Conservation (phyloP, 805 yeast species). For the Starmerella bombi region DNA sequence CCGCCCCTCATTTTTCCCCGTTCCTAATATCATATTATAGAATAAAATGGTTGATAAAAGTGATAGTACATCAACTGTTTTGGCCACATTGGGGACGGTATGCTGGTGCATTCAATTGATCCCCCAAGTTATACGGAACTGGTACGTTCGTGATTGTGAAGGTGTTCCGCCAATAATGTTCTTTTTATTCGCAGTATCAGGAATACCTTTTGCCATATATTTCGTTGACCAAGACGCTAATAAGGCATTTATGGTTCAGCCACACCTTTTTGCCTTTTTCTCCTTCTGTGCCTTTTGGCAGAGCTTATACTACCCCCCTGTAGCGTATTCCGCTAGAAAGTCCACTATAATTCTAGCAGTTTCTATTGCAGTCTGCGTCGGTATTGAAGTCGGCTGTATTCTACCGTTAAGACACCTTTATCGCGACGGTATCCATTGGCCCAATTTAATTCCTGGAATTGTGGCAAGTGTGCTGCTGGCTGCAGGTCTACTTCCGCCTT, state of each 20-base stretch:
- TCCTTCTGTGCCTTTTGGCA: conserved; percentile 58
- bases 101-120: conserved; percentile 86
- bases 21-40: too few species aligned
- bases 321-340: conserved; percentile 23
- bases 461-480: conserved; percentile 66
- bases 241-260: conserved; percentile 73
- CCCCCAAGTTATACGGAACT: conserved; percentile 73
- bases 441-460: conserved; percentile 65
- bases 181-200: conserved; percentile 67
- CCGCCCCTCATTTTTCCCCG: too few species aligned
- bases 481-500: conserved; percentile 76
- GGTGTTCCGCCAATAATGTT: conserved; percentile 86
- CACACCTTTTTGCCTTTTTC: conserved; percentile 64
- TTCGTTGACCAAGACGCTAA: conserved; percentile 59
- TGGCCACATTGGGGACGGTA: conserved; percentile 81
- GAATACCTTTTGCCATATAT: conserved; percentile 78
- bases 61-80: conserved; percentile 26
- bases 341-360: conserved; percentile 29
- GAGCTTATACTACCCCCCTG: conserved; percentile 63
- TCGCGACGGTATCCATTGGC: conserved; percentile 50
- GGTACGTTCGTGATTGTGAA: conserved; percentile 59
- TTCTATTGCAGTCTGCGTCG: conserved; percentile 38
- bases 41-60: background rate
- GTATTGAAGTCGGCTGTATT: conserved; percentile 56
- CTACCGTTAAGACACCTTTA: conserved; percentile 50